These are phyloP conservation scores for Paraconiothyrium brasiliense DNA, from an alignment of 2,329 filamentous ascomycete genomes.

Conservation along the genomic window DNA sequence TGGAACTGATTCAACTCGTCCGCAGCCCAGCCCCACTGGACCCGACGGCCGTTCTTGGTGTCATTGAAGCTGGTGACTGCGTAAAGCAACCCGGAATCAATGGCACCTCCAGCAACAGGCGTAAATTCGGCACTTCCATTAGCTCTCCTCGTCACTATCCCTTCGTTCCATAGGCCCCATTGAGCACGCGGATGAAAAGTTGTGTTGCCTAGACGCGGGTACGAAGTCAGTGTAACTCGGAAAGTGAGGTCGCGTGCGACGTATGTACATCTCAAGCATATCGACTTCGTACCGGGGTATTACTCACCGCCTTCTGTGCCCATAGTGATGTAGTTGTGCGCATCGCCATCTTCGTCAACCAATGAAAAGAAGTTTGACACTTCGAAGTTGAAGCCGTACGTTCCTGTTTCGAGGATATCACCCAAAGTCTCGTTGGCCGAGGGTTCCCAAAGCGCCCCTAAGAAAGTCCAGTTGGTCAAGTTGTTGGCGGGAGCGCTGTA, in stretches of 20 bases:
- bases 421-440: slow-evolving; percentile 54
- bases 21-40: slow-evolving; percentile 59
- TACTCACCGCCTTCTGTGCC: slow-evolving; percentile 52
- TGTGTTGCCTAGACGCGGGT: slow-evolving; percentile 38
- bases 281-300: no score
- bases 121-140: slow-evolving; percentile 58
- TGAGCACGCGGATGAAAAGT: slow-evolving; percentile 52
- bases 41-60: slow-evolving; percentile 58
- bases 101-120: slow-evolving; percentile 55
- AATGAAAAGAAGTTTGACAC: slow-evolving; percentile 59
- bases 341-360: slow-evolving; percentile 53
- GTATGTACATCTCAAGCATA: no score
- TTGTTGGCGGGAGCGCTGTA: slow-evolving; percentile 57
- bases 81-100: slow-evolving; percentile 57
- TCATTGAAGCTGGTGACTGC: slow-evolving; percentile 59
- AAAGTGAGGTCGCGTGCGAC: no score
- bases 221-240: no score
- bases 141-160: slow-evolving; percentile 51
- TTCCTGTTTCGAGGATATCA: slow-evolving; percentile 54
- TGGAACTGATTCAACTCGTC: slow-evolving; percentile 56
- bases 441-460: slow-evolving; percentile 58
- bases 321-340: slow-evolving; percentile 57
- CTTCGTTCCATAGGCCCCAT: slow-evolving; percentile 59
- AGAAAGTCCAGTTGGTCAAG: slow-evolving; percentile 58
- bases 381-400: slow-evolving; percentile 59